Conservation (phyloP, 345 rosid species). For the Euphorbia pulcherrima region DNA sequence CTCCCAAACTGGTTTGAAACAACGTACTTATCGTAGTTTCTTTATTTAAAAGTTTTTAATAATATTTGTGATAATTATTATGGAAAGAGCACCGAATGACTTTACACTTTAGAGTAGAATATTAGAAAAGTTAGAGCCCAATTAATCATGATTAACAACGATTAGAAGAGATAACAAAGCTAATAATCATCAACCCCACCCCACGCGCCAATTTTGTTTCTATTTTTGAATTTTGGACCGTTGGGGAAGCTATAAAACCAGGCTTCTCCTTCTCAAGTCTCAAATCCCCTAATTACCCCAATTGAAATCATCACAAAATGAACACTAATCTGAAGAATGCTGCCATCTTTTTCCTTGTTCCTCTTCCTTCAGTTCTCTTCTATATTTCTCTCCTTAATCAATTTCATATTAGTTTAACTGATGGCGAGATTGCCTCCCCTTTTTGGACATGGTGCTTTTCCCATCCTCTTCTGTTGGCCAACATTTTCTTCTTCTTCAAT, state of each 20-base stretch:
- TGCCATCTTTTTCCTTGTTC: slow-evolving; percentile 56
- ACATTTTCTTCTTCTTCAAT: slow-evolving; percentile 80
- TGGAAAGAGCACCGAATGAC: no score
- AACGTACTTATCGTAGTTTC: no score
- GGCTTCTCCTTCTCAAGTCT: background rate
- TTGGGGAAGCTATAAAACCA: slow-evolving; percentile 7
- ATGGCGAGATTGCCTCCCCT: slow-evolving; percentile 22
- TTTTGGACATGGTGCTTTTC: slow-evolving; percentile 66
- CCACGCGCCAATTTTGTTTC: background rate
- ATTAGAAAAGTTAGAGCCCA: background rate
- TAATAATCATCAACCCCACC: background rate
- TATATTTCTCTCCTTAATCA: slow-evolving; percentile 55
- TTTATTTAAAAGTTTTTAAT: no score
- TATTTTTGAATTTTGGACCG: background rate
- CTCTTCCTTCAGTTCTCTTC: slow-evolving; percentile 72
- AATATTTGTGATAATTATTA: no score
- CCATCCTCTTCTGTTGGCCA: slow-evolving; percentile 77
- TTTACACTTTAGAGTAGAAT: no score
- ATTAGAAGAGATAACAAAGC: slow-evolving; percentile 1
- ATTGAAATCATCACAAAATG: slow-evolving; percentile 24
- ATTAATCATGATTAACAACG: slow-evolving; percentile 17
- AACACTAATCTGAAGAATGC: slow-evolving; percentile 52
- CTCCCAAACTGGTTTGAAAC: no score
- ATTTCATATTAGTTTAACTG: slow-evolving; percentile 9
- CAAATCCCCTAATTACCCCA: background rate